These are phyloP conservation scores for Russula sp. DNA, from an alignment of 768 basidiomycete species.

Conservation along the genomic window DNA sequence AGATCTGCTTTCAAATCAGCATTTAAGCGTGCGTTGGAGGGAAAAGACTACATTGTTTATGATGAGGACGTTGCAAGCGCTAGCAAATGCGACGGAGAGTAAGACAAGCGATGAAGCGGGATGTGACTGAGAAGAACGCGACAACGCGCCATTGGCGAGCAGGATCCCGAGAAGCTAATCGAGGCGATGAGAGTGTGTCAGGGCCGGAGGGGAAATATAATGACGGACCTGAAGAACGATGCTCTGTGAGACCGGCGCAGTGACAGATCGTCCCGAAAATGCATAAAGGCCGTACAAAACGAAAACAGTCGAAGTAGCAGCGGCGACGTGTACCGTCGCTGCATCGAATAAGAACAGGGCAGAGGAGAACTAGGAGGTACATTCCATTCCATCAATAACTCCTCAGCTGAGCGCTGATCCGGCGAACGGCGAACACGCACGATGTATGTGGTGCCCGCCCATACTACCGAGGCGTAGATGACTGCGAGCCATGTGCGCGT, in stretches of 20 bases:
- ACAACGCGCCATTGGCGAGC: constrained; percentile 28
- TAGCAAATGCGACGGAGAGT: constrained; percentile 11
- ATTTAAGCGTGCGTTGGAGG: background rate
- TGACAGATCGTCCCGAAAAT: constrained; percentile 24
- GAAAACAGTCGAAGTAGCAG: constrained; percentile 8
- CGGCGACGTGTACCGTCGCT: constrained; percentile 6
- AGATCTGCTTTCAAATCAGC: constrained; percentile 20
- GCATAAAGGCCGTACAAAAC: constrained; percentile 12
- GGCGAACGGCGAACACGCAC: constrained; percentile 2
- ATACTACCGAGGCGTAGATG: constrained; percentile 1
- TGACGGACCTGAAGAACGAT: constrained; percentile 33
- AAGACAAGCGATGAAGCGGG: constrained; percentile 7
- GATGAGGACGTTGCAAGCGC: constrained; percentile 9
- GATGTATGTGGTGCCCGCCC: constrained; percentile 13
- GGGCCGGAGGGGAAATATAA: background rate
- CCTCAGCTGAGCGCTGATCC: background rate
- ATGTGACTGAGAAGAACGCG: background rate
- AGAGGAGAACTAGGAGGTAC: background rate
- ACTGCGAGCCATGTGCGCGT: background rate
- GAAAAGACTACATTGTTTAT: constrained; percentile 2
- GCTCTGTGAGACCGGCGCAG: constrained; percentile 31
- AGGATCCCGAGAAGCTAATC: constrained; percentile 33
- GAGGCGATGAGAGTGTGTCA: constrained; percentile 10
- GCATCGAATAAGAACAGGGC: constrained; percentile 15
- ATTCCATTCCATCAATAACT: background rate